These are phyloP conservation scores for Aotearoamyces nothofagi DNA, from an alignment of 2,329 filamentous ascomycete genomes.

Conservation along the genomic window DNA sequence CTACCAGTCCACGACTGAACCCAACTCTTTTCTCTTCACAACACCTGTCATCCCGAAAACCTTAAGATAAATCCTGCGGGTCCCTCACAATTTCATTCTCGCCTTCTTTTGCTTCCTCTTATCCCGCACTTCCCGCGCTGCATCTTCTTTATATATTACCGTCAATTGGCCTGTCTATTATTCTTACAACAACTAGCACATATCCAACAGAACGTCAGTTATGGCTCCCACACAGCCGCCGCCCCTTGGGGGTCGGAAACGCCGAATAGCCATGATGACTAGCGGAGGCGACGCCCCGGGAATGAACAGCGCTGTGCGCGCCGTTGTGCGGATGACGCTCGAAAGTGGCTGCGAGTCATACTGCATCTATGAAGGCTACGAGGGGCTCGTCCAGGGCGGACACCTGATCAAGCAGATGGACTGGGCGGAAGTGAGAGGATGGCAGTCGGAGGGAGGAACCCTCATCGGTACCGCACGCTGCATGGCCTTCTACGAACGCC, in stretches of 20 bases:
- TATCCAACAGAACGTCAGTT: slow-evolving; percentile 3
- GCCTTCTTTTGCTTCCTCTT: no score
- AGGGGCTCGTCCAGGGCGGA: slow-evolving; percentile 81
- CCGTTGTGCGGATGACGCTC: slow-evolving; percentile 80
- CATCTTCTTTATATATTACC: no score
- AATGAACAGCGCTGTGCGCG: slow-evolving; percentile 60
- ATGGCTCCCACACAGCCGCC: slow-evolving; percentile 14
- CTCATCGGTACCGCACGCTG: slow-evolving; percentile 91
- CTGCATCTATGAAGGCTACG: slow-evolving; percentile 86
- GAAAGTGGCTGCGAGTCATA: slow-evolving; percentile 68
- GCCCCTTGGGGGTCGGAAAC: slow-evolving; percentile 15
- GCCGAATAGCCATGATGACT: slow-evolving; percentile 52
- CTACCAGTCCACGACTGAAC: no score
- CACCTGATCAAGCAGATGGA: slow-evolving; percentile 75
- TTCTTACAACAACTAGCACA: no score
- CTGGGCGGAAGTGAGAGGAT: slow-evolving; percentile 92
- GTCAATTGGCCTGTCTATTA: no score
- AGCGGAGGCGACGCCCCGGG: slow-evolving; percentile 61
- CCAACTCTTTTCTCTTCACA: no score
- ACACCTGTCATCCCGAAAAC: no score
- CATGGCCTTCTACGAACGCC: slow-evolving; percentile 79
- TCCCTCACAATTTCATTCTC: no score
- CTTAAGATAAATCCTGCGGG: no score
- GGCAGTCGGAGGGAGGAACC: slow-evolving; percentile 85
- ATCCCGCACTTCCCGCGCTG: no score